Base-by-base conservation (phyloP, 2,329 filamentous ascomycete species). In the Cladophialophora chaetospira region DNA sequence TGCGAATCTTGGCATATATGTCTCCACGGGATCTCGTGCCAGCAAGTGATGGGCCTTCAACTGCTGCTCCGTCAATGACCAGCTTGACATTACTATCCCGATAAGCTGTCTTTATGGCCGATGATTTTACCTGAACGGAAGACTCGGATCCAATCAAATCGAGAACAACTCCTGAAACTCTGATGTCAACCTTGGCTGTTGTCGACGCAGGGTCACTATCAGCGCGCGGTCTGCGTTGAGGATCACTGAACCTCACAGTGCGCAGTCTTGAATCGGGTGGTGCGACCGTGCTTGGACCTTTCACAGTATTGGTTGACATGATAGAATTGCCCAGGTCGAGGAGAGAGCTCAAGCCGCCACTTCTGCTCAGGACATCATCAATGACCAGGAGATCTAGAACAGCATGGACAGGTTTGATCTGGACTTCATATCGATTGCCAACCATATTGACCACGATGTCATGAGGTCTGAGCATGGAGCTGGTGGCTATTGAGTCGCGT, bases 341-440 rank as follows among this genome's bases (percentile, higher is more conserved):
- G 50, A 99, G 88, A 63, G 91, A 91, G 70, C 92, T 96, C 40
- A 99, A 77, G 0, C 94, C 94, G 31, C 94, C 94, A 72, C 97
- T 92, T 80, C 89, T 91, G 54, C 85, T 84, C 58, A 97, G 85
- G 0, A 89, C 89, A 66, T 96, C 91, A 65, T 97, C 94, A 19
- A 97, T 75, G 53, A 84, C 83, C 62, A 88, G 86, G 13, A 97
- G 75, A 68, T 97, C 89, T 36, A 97, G 73, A 55, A 86, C 82
- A 8, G 96, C 71, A 57, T 87, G 83, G 1, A 97, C 72, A 4
- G 92, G 91, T 8, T 95, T 78, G 0, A 91, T 95, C 50, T 85
- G 83, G 11, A 96, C 70, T 28, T 88, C 84, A 13, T 88, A 62
- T 9, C 64, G 57, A 31, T 65, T 59, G 40, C 44, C 53, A 1